Conservation (phyloP, 2,329 filamentous ascomycete species). For the Capronia coronata region DNA sequence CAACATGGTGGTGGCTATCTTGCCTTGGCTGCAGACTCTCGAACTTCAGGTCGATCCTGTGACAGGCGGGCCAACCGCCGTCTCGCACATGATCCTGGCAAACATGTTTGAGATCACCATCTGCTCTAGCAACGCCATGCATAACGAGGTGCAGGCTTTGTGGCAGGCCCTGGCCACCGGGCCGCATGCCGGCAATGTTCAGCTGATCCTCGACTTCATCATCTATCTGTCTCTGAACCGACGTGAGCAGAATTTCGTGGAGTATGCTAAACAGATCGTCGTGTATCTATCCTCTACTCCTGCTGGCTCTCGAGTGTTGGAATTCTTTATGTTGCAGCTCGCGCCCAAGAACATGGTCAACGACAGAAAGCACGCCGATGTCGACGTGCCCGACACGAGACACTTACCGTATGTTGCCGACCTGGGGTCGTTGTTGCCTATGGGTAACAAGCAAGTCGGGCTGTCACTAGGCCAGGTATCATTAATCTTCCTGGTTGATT, state of each 20-base stretch:
- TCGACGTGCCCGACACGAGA: slow-evolving; percentile 55
- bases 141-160: slow-evolving; percentile 93
- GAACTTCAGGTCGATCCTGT: slow-evolving; percentile 88
- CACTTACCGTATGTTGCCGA: slow-evolving; percentile 86
- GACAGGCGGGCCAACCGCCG: slow-evolving; percentile 72
- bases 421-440: slow-evolving; percentile 67
- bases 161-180: slow-evolving; percentile 96
- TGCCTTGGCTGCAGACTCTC: slow-evolving; percentile 94
- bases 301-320: slow-evolving; percentile 83
- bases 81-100: slow-evolving; percentile 88
- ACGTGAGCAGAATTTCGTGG: slow-evolving; percentile 94
- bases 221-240: slow-evolving; percentile 89
- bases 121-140: slow-evolving; percentile 75
- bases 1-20: slow-evolving; percentile 86
- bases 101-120: slow-evolving; percentile 97
- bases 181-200: slow-evolving; percentile 86
- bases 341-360: slow-evolving; percentile 96
- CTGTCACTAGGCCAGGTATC: slow-evolving; percentile 91
- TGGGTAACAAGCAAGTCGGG: slow-evolving; percentile 81
- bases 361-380: slow-evolving; percentile 67
- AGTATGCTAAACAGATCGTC: slow-evolving; percentile 96
- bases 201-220: slow-evolving; percentile 91
- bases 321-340: slow-evolving; percentile 86
- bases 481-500: slow-evolving; percentile 85
- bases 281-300: slow-evolving; percentile 86